Base-by-base conservation (phyloP, 139 green algal genomes). In the Closterium sp. region DNA sequence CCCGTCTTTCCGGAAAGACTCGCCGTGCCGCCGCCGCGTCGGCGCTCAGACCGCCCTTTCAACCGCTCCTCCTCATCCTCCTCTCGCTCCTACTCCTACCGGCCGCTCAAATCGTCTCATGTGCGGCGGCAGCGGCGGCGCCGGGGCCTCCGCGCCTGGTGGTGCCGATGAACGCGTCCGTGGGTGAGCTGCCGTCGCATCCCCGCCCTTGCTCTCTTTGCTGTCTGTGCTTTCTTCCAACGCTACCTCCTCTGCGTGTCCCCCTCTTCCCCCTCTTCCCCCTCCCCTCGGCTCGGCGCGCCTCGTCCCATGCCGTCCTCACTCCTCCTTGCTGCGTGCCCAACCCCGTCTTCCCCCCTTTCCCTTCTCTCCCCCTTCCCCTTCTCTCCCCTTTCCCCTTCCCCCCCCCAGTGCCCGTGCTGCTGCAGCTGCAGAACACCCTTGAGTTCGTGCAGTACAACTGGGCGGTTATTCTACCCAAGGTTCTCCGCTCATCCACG, bases 151-250 rank as follows among this genome's bases (percentile, higher is more conserved):
- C 66, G n/a, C 33, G 30, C 89, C 34, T 93, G 89, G 30, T 23
- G 90, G 87, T 93, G 88, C 34, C 87, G 90, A 32, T 88, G 30
- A 89, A 93, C 86, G 32, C 33, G 84, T 93, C 33, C 32, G 87
- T 89, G 30, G 87, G 21, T 30, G 25, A 34, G 34, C 32, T 8
- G 25, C 89, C 33, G 35, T 31, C 32, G 35, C 88, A 89, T 25
- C 33, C 90, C 25, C 31, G 92, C 34, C 34, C n/a, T 7, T 92
- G 86, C 28, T 32, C 35, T 86, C n/a, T 30, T 25, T 33, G 86
- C 90, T 88, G 28, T 28, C 87, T 83, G 30, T 85, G 55, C 16
- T 76, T 76, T 19, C 55, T 25, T 76, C 55, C 55, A 4, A 16
- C 25, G 55, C 55, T 76, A 28, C 55, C 38, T 66, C 21, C 38